phyloP scores from a whole-genome alignment of 257 asterid species.

The Solanum stenotomum region DNA sequence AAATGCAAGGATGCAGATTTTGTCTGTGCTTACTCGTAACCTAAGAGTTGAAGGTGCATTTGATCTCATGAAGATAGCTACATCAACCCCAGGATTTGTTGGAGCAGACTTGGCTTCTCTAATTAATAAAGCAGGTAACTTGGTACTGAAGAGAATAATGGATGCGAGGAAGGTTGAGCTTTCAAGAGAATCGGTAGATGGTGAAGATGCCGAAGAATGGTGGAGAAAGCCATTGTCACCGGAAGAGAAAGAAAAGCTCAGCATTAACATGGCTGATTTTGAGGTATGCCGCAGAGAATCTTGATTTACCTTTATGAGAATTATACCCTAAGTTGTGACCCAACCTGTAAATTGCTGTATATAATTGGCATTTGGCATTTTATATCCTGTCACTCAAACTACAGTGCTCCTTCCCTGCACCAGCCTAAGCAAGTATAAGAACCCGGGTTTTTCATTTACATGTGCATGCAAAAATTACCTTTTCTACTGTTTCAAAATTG shows the following conservation, averaged over 20 bases:
- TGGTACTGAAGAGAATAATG: conserved; percentile 76
- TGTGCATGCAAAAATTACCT: neutral
- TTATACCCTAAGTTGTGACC: neutral
- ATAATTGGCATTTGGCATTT: neutral
- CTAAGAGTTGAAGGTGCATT: conserved; percentile 73
- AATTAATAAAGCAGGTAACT: conserved; percentile 61
- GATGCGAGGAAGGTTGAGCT: conserved; percentile 35
- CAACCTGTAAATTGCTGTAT: neutral
- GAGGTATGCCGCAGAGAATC: conserved; percentile 39
- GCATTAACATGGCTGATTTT: conserved; percentile 69
- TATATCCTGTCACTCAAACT: neutral
- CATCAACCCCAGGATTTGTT: conserved; percentile 78
- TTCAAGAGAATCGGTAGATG: conserved; percentile 11
- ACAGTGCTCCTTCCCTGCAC: no score
- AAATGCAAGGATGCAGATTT: conserved; percentile 56
- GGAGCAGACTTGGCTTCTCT: conserved; percentile 87
- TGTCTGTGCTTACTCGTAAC: conserved; percentile 43
- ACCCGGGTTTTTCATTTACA: neutral
- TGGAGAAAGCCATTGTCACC: conserved; percentile 56
- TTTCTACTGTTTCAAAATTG: neutral
- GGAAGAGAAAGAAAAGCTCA: conserved; percentile 50
- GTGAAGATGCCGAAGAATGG: conserved; percentile 44
- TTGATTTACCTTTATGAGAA: neutral
- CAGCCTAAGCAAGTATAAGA: neutral
- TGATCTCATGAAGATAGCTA: conserved; percentile 72